A percentile compares a stretch with the other conserved stretches of the same genome.
These are phyloP conservation scores for Gossypium davidsonii DNA, from an alignment of 441 rosid species.

Conservation along the genomic window DNA sequence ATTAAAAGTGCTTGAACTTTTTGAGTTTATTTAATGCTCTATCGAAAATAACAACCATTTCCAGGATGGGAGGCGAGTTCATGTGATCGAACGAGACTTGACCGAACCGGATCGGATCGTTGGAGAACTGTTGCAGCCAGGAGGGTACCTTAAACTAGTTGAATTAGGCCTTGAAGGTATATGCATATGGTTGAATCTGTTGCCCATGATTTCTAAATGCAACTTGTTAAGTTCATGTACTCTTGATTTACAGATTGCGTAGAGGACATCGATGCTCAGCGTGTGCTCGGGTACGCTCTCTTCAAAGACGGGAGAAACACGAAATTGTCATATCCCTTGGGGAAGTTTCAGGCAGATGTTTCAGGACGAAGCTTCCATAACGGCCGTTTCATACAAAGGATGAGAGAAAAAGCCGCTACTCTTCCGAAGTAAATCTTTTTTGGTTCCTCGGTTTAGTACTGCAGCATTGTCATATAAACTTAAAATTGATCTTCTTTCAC, in stretches of 20 bases:
- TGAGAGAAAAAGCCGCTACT: conserved; percentile 65
- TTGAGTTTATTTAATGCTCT: neutral
- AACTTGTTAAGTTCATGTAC: no score
- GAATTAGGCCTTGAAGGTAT: conserved; percentile 54
- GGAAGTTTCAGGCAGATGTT: conserved; percentile 51
- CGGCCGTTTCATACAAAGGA: conserved; percentile 70
- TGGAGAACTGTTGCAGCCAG: conserved; percentile 57
- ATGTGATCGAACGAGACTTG: conserved; percentile 54
- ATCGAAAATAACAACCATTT: neutral
- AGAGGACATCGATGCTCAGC: conserved; percentile 65
- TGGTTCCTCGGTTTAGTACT: neutral
- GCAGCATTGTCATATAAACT: neutral
- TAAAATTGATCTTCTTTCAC: no score
- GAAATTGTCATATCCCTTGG: conserved; percentile 54
- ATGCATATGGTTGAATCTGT: neutral
- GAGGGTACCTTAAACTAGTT: conserved; percentile 50
- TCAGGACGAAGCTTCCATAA: conserved; percentile 72
- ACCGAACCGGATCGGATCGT: conserved; percentile 54
- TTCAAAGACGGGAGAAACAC: conserved; percentile 57
- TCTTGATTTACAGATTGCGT: conserved; percentile 47
- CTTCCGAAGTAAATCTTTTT: conserved; percentile 41
- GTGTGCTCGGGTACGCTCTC: conserved; percentile 60
- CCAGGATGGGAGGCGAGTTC: conserved; percentile 56
- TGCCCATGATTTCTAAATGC: neutral
- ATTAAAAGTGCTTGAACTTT: neutral